Evolutionary conservation across 495 filamentous ascomycete genomes (phyloP).

Genomic region (Trichoderma reesei): DNA sequence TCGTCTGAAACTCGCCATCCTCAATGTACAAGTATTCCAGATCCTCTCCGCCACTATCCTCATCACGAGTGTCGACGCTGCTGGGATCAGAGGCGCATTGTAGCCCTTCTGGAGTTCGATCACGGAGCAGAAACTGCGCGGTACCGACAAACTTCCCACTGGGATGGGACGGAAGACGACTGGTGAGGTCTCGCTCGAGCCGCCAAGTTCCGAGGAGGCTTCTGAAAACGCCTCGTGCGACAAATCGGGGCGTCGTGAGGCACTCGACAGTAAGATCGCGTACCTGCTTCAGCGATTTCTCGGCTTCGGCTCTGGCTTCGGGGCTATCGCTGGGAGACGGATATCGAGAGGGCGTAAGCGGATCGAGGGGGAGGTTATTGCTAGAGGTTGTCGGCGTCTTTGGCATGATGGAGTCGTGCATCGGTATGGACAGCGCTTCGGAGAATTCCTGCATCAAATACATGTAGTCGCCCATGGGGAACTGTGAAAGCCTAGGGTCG

Average conservation of each 20-base stretch:
- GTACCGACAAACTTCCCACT: slow-evolving; percentile 52
- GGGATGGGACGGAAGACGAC: slow-evolving; percentile 38
- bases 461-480: slow-evolving; percentile 73
- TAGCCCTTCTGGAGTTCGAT: slow-evolving; percentile 37
- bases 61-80: slow-evolving; percentile 14
- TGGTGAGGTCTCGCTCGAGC: slow-evolving; percentile 40
- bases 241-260: slow-evolving; percentile 32
- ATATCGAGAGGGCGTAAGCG: slow-evolving; percentile 37
- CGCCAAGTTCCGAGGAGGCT: slow-evolving; percentile 67
- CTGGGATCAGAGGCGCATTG: slow-evolving; percentile 40
- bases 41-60: slow-evolving; percentile 12
- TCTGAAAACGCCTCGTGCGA: slow-evolving; percentile 57
- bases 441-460: slow-evolving; percentile 68
- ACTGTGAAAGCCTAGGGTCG: slow-evolving; percentile 47
- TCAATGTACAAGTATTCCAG: slow-evolving; percentile 61
- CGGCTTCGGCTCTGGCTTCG: slow-evolving; percentile 17
- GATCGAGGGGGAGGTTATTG: slow-evolving; percentile 30
- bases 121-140: slow-evolving; percentile 52
- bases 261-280: slow-evolving; percentile 25
- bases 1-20: slow-evolving; percentile 46
- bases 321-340: slow-evolving; percentile 15
- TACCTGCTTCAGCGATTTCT: slow-evolving; percentile 23
- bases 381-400: slow-evolving; percentile 25
- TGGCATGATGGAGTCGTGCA: slow-evolving; percentile 14
- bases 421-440: slow-evolving; percentile 37